Evolutionary conservation across 306 rosid genomes (phyloP), one percentile per base, ranked within the genome.

Genomic region (Sechiopsis laciniata): DNA sequence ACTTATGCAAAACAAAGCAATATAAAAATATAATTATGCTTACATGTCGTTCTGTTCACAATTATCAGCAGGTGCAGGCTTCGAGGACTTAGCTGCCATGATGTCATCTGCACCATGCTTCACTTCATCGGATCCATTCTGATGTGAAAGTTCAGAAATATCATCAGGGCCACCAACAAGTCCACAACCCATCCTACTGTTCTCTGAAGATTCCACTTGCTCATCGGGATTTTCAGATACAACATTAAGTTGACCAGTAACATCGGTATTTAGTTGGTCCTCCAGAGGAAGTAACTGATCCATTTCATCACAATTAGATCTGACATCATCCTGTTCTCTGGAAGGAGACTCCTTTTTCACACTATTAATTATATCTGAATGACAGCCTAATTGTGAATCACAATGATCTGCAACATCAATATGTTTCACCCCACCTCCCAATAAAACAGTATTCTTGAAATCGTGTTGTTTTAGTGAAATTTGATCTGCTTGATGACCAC

Each of bases 31-130:
- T 6, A 69, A 46, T 29, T 20, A 77, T 68, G 59, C 98, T 93
- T 87, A 93, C 98, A 75, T 76, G 74, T 9, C 48, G 2, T 83
- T 83, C 53, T 71, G 75, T 76, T 80, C 80, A 74, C 77, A 76
- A 50, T 55, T 56, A 65, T 84, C 89, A 62, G 61, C 84, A 78
- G 58, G 72, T 32, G 55, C 77, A 73, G 78, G 78, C 78, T 82
- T 82, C 75, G 68, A 72, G 82, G 78, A 80, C 74, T 73, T 67
- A 5, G 74, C 75, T 63, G 74, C 80, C 86, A 74, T 58, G 77
- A 76, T 16, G 61, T 54, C 86, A 52, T 74, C 83, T 67, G 65
- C 37, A 57, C 73, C 53, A 46, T 52, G 78, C 75, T 22, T 81
- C 55, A 78, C 74, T 61, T 48, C 74, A 80, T 76, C 74, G 9